Evolutionary conservation across 2,329 filamentous ascomycete species (phyloP), one percentile per base, ranked within the genome.

Genomic region (Xylaria sp.): DNA sequence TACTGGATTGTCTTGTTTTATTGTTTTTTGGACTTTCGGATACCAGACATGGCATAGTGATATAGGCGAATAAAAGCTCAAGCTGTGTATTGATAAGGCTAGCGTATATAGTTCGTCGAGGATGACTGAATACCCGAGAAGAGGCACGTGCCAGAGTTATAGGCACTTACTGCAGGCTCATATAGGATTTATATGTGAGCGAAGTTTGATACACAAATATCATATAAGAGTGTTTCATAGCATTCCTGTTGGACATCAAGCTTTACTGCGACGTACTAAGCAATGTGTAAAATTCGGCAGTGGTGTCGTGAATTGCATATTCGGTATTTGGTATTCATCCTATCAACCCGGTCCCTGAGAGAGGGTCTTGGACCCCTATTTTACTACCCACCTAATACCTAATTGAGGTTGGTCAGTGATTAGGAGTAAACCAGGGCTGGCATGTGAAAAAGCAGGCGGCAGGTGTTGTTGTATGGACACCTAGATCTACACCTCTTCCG

Each of bases 1-100:
- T 66, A 66, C 66, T 25, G 44, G 25, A 12, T 25, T 52, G 34
- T 55, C 18, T 41, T 52, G 39, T 57, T 70, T 63, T 54, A 15
- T 39, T 56, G 39, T 57, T 70, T 64, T 48, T 48, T 61, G 23
- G 25, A 52, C n/a, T 12, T 37, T 51, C 13, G n/a, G n/a, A 63
- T 64, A 56, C 54, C 41, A 50, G 37, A 48, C 15, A 31, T 31
- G 37, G 41, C 31, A 31, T 55, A 51, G 39, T 63, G 39, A 58
- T 54, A 55, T 65, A 25, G 28, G 52, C 15, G 34, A 55, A 39
- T 41, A 12, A 51, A 51, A 10, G 6, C 23, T 15, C 31, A 13
- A 44, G 39, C 50, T 52, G 31, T 58, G 60, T 52, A 57, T 69
- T 46, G n/a, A 56, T 25, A 25, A 52, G 31, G 41, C 51, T 60